phyloP scores from a whole-genome alignment of 352 stramenopile genomes.

The Globisporangium radiosum region DNA sequence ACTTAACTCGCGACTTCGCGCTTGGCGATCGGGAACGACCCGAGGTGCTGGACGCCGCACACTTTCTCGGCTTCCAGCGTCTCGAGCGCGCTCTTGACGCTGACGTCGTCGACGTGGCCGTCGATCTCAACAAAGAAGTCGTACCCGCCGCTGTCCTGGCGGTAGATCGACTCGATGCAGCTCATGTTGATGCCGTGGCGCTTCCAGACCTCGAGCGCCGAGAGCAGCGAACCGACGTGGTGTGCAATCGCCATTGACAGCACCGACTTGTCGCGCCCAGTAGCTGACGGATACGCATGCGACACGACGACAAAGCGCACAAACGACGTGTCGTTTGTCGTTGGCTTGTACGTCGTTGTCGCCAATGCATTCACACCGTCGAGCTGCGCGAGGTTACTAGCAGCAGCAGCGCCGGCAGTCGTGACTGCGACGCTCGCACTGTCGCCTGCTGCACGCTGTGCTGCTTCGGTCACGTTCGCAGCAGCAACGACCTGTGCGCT shows the following conservation, averaged over 20 bases:
- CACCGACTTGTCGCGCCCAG: constrained; percentile 77
- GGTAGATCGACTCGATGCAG: constrained; percentile 85
- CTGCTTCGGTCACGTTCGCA: constrained; percentile 54
- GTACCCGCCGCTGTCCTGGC: constrained; percentile 59
- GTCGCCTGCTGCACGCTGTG: constrained; percentile 33
- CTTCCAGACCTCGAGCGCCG: constrained; percentile 79
- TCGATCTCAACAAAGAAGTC: constrained; percentile 85
- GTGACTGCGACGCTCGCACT: constrained; percentile 46
- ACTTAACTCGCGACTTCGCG: constrained; percentile 33
- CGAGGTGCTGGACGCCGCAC: constrained; percentile 68
- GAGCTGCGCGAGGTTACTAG: constrained; percentile 35
- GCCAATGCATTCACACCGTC: constrained; percentile 45
- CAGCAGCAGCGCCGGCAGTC: constrained; percentile 32
- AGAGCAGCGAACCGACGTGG: constrained; percentile 80
- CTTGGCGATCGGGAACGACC: constrained; percentile 71
- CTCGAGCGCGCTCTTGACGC: constrained; percentile 48
- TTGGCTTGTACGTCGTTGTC: constrained; percentile 34
- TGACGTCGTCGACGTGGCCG: constrained; percentile 65
- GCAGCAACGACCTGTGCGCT: constrained; percentile 61
- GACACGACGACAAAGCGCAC: constrained; percentile 75
- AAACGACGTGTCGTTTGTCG: constrained; percentile 30
- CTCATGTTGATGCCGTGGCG: constrained; percentile 73
- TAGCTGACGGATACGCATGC: constrained; percentile 53
- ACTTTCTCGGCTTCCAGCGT: constrained; percentile 36
- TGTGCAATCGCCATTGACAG: constrained; percentile 84